Evolutionary conservation across 73 alveolate species (phyloP), one percentile per base, ranked within the genome.

Genomic region (Blepharisma japonicum): DNA sequence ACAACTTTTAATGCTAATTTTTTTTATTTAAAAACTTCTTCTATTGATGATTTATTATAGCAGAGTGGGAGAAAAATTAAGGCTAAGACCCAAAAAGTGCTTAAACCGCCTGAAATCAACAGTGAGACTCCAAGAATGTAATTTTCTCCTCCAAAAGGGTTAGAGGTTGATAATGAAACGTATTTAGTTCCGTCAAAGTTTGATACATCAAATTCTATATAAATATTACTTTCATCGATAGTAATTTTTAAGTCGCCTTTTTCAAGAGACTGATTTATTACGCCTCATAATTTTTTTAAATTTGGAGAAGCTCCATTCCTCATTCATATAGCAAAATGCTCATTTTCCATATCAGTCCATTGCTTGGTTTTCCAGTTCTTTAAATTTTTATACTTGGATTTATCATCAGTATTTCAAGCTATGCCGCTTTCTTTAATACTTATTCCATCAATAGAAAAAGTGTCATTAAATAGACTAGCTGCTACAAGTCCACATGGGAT

Each of bases 401-500:
- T 94, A 77, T 55, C 81, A 79, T 92, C 98, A 56, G 82, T 85
- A 48, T 84, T 83, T 95, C 98, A 92, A 32, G 97, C 96, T 53
- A 92, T 92, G 67, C 83, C 91, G 7, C 81, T 83, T 39, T 87
- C 90, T 32, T 54, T 56, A 20, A 72, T 74, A 11, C 21, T 49
- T 46, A 84, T n/a, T 8, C 66, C 55, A 2, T 71, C 48, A 48
- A 83, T 68, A 87, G 21, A 87, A 67, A 76, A 87, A 6, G 83
- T 72, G 82, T 87, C 98, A 71, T 89, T 90, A 86, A 94, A 94
- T 84, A 72, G 83, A 51, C 95, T 89, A 78, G 89, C 92, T 6
- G 98, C 98, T 11, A 92, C 89, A 20, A 94, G 85, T 18, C 98
- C 98, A 74, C 98, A 92, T 6, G 98, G 98, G 67, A 81, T 71